Conservation (phyloP, 2,329 filamentous ascomycete genomes). For the Penicillium sp. region DNA sequence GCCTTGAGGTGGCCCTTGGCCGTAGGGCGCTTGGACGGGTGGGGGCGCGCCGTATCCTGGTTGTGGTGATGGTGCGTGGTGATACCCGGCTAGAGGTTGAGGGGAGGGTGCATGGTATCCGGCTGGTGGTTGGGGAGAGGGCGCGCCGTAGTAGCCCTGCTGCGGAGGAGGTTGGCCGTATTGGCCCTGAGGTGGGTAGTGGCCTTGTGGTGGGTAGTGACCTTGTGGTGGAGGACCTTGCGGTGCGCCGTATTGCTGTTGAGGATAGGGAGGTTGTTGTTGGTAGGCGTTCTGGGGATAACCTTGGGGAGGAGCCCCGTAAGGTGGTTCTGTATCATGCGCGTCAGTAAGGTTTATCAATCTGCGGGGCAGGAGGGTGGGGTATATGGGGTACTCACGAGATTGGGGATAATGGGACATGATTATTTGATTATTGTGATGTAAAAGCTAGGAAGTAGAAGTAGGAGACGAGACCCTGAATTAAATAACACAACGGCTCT, state of each 20-base stretch:
- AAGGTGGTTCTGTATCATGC: background rate
- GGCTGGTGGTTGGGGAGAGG: constrained; percentile 25
- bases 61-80: constrained; percentile 21
- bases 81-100: constrained; percentile 17
- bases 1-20: constrained; percentile 5
- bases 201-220: constrained; percentile 28
- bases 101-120: constrained; percentile 14
- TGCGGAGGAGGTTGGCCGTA: constrained; percentile 39
- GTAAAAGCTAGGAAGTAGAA: too few species aligned
- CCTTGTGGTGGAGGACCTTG: constrained; percentile 18
- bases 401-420: constrained; percentile 25
- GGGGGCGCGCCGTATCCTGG: constrained; percentile 35
- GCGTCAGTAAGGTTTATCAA: background rate
- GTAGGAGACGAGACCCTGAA: background rate
- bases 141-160: constrained; percentile 38
- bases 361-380: background rate
- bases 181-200: constrained; percentile 30
- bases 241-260: constrained; percentile 45
- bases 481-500: background rate
- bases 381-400: constrained; percentile 15
- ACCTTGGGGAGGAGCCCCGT: constrained; percentile 25
- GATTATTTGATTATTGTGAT: background rate
- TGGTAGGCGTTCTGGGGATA: constrained; percentile 3
- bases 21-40: constrained; percentile 5
- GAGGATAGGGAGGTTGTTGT: constrained; percentile 25